Conservation (phyloP, 108 stramenopile genomes). For the Nitzschia putrida region DNA sequence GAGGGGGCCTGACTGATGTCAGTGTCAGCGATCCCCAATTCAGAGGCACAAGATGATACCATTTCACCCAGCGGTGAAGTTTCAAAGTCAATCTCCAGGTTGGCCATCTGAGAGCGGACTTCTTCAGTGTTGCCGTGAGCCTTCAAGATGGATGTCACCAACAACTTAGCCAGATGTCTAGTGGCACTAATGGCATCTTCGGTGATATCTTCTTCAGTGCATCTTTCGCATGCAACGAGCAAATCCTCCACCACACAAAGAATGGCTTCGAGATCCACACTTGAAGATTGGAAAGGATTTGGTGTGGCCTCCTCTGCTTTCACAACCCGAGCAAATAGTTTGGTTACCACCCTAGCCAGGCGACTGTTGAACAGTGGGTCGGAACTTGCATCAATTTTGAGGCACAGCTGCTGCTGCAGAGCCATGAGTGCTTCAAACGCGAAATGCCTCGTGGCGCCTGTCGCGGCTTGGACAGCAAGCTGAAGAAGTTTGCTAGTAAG, state of each 20-base stretch:
- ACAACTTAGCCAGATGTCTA: slow-evolving; percentile 19
- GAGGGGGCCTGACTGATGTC: background rate
- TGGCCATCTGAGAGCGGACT: slow-evolving; percentile 23
- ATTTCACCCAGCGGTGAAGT: slow-evolving; percentile 33
- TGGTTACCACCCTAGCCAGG: slow-evolving; percentile 64
- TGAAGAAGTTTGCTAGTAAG: slow-evolving; percentile 13
- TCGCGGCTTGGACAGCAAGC: slow-evolving; percentile 69
- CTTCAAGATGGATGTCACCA: slow-evolving; percentile 33
- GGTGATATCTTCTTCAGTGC: slow-evolving; percentile 14
- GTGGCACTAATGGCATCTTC: slow-evolving; percentile 28
- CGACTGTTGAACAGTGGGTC: slow-evolving; percentile 49
- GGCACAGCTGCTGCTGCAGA: slow-evolving; percentile 59
- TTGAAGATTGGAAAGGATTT: slow-evolving; percentile 34
- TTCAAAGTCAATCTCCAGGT: slow-evolving; percentile 36
- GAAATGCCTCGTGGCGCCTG: slow-evolving; percentile 41
- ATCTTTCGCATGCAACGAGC: slow-evolving; percentile 22
- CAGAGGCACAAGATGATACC: slow-evolving; percentile 24
- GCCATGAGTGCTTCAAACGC: slow-evolving; percentile 61
- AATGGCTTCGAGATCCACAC: slow-evolving; percentile 61
- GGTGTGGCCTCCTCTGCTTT: slow-evolving; percentile 61
- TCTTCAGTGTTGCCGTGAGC: slow-evolving; percentile 13
- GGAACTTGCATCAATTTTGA: slow-evolving; percentile 13
- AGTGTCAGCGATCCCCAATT: slow-evolving; percentile 17
- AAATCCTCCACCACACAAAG: slow-evolving; percentile 51
- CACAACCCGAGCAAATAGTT: slow-evolving; percentile 63